Percentiles rank a stretch among this genome's conserved stretches.
Evolutionary conservation across 768 basidiomycete genomes (phyloP).

Genomic region (Termitomyces eurrhizus): DNA sequence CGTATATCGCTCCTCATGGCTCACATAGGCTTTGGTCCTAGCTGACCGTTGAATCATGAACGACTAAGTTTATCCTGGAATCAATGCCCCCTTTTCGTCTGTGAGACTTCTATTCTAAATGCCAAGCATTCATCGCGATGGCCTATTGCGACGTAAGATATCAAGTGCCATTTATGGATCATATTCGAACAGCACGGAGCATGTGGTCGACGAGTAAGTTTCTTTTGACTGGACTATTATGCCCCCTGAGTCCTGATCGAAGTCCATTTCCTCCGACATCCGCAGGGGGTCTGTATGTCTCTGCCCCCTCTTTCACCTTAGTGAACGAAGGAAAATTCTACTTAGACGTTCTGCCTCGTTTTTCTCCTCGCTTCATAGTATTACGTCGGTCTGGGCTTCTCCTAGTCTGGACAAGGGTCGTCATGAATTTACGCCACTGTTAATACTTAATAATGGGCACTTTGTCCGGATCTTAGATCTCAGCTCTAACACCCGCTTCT

Average conservation of each 20-base stretch:
- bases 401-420: neutral
- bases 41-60: neutral
- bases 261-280: neutral
- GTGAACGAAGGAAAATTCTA: neutral
- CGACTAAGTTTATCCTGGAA: neutral
- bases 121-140: slow-evolving; percentile 3
- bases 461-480: slow-evolving; percentile 1
- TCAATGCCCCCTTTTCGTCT: neutral
- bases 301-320: neutral
- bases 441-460: neutral
- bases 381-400: neutral
- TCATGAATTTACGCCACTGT: neutral
- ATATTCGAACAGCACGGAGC: neutral
- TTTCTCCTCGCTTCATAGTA: neutral
- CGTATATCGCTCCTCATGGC: neutral
- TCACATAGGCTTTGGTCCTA: neutral
- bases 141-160: neutral
- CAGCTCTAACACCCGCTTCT: neutral
- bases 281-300: neutral
- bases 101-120: neutral
- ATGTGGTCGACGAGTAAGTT: neutral
- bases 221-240: neutral
- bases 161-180: neutral
- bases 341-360: neutral
- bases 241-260: neutral